Evolutionary conservation across 2,329 filamentous ascomycete species (phyloP), one percentile per base, ranked within the genome.

Genomic region (Ophiocordyceps camponoti-rufipedis): DNA sequence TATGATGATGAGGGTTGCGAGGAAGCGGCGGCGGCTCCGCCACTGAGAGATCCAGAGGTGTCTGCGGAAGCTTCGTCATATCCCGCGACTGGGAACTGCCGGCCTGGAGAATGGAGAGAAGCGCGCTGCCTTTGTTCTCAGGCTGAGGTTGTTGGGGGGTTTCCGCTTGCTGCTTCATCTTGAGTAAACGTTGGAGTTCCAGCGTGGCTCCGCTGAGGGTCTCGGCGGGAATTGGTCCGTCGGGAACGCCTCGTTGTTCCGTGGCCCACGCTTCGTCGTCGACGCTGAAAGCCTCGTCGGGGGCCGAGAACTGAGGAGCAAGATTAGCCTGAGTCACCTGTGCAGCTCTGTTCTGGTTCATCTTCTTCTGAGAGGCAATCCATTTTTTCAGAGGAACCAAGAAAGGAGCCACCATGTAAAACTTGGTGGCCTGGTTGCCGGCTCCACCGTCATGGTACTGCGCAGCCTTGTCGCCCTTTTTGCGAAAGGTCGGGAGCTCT

Each of bases 391-490:
- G 64, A 6, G 79, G 83, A 1, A 78, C 78, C 46, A 96, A 69
- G 58, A 98, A 98, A 0, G 89, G 88, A 0, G 87, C 87, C 16
- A 98, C 91, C 85, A 96, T 95, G 64, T 95, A 98, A 60, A 95
- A 96, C 57, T 89, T 95, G 60, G 85, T 87, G 39, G 79, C 78
- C 53, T 82, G 85, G 3, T 70, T 63, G 13, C 66, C 65, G 12
- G 75, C 63, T 29, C 65, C 63, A 12, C 74, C 70, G 44, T 80
- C 72, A 42, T 76, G 71, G n/a, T 78, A 71, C 14, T 55, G 58
- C 46, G 75, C 70, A 12, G 67, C 67, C 16, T 40, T 44, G 33
- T 44, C 43, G 18, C 69, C 69, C 57, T 82, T 87, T 59, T 82
- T 84, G 46, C 80, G 78, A 54, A 85, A 79, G 0, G 84, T 85